Evolutionary conservation across 164 flowering plant genomes (phyloP), one percentile per base, ranked within the genome.

Genomic region (Amborella trichopoda): DNA sequence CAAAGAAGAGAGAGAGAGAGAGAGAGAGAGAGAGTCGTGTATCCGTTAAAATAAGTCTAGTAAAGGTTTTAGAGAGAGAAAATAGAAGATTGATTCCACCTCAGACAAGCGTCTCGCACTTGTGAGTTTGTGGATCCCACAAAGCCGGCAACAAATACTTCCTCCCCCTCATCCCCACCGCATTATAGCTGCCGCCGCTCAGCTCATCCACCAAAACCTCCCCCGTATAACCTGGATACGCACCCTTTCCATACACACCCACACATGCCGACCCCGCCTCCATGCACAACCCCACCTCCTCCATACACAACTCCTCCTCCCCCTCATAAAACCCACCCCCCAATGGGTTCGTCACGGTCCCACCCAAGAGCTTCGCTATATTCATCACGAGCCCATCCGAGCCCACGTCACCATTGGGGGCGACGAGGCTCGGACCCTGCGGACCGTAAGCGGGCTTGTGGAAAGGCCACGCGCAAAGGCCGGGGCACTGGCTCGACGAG

Each of bases 371-470:
- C n/a, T 54, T 12, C 26, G 61, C 61, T 23, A 57, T 20, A 28
- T 32, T 33, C 28, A 50, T 50, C 36, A 57, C 44, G 54, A 57
- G 49, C 28, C 61, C 61, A 21, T 57, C 61, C 13, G 21, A 36
- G 10, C 61, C 61, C 17, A 57, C 61, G 30, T 55, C 59, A 3
- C 50, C 50, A 25, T 58, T 58, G 14, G 62, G 62, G 4, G 62
- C 39, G 12, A 58, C 55, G 33, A 58, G 46, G 4, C 55, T 50
- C 3, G 40, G 50, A 16, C 32, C 18, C 48, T 44, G 62, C 3
- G 62, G 55, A 17, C 62, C 62, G 39, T 58, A 58, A 26, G 46
- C 13, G 9, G 62, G 62, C 32, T 45, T 44, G 26, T 46, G 45
- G 43, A 44, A 53, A 2, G 57, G 57, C 57, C 57, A 53, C 10